phyloP scores from a whole-genome alignment of 1,284 basidiomycete species.

The Rhodotorula sp. region DNA sequence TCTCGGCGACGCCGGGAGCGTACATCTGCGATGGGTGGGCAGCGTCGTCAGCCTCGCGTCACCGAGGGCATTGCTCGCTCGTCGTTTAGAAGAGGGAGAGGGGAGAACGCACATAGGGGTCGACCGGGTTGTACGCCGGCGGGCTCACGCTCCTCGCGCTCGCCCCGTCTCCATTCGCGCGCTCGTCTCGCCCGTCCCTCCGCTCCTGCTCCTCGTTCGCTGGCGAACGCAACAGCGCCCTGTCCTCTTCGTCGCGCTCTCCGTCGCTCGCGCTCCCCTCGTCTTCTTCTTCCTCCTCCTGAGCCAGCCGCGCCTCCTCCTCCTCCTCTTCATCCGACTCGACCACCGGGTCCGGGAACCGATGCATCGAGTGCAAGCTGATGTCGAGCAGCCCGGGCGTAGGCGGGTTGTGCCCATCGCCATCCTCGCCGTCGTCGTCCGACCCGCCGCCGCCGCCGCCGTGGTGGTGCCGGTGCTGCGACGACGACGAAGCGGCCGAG shows the following conservation, averaged over 20 bases:
- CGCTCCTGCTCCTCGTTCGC: slow-evolving; percentile 18
- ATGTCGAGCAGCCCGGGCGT: slow-evolving; percentile 60
- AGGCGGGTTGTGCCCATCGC: slow-evolving; percentile 55
- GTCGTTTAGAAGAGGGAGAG: background rate
- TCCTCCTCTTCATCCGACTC: slow-evolving; percentile 23
- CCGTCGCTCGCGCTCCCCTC: background rate
- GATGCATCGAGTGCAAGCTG: slow-evolving; percentile 52
- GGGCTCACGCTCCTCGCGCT: slow-evolving; percentile 27
- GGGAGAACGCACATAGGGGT: slow-evolving; percentile 41
- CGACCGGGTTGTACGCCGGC: slow-evolving; percentile 44
- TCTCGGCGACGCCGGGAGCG: slow-evolving; percentile 43
- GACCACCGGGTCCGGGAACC: slow-evolving; percentile 35
- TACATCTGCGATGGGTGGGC: slow-evolving; percentile 28
- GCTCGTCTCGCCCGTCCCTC: slow-evolving; percentile 4
- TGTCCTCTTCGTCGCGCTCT: background rate
- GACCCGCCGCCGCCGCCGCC: background rate
- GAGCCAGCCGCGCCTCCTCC: background rate
- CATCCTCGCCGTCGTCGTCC: slow-evolving; percentile 28
- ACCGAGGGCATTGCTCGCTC: too few relatives aligned
- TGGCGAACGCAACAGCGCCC: background rate
- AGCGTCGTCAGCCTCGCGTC: too few relatives aligned
- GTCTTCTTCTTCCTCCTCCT: background rate
- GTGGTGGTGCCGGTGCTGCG: too few relatives aligned
- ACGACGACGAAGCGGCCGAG: background rate
- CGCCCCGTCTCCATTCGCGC: slow-evolving; percentile 2